Evolutionary conservation across 805 yeast genomes (phyloP), one percentile per base, ranked within the genome.

Genomic region (Metschnikowia similis): DNA sequence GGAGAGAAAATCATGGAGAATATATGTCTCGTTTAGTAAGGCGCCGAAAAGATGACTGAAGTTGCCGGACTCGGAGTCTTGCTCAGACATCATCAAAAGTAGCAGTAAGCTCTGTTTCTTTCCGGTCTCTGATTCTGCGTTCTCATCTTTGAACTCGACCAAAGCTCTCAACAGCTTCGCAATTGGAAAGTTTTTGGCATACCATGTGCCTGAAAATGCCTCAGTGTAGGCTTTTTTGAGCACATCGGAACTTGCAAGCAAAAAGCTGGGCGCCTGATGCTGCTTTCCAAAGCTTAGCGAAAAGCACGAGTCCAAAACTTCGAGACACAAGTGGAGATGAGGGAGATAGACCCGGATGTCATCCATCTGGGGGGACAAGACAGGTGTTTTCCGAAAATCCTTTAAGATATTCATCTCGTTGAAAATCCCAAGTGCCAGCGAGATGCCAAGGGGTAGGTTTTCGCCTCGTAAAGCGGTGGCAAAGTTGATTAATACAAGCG

Each of bases 391-490:
- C 11, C 45, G 13, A 9, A 36, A 16, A 34, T 39, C 14, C 29
- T 47, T 74, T 55, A 72, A 71, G 8, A 84, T 64, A 53, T 76
- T 76, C 63, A 81, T 77, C 56, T 83, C 89, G 60, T 80, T 48
- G 47, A 45, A 53, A 37, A 35, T 53, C 35, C 47, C 56, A 57
- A 35, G 74, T 69, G 55, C 72, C 65, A 8, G 66, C 3, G 82
- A 74, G 29, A 85, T 69, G 1, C 84, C 83, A 36, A 82, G 66
- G 6, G 87, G 79, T 58, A 79, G 82, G 34, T 76, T 72, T 47
- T 79, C 80, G 0, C 91, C 90, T 26, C 82, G 77, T 37, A 83
- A 67, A 2, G 83, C 66, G 8, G 83, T 73, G 8, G 81, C 66
- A 58, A 82, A 85, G 58, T 84, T 84, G 30, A 82, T 59, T 8